Conservation (phyloP, 2,329 filamentous ascomycete genomes). For the Calonectria naviculata region DNA sequence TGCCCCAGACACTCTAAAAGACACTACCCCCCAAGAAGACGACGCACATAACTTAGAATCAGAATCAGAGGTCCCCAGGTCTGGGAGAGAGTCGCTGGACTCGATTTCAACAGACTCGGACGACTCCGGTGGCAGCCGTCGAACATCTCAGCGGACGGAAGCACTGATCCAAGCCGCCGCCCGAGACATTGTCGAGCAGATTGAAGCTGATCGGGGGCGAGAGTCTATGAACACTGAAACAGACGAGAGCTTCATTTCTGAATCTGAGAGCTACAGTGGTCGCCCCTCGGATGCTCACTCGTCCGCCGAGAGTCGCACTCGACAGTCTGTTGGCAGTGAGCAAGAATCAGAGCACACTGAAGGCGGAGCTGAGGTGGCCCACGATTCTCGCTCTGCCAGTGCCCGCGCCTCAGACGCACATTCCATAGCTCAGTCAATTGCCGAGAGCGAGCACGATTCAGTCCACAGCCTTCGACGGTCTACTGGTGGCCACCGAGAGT, state of each 20-base stretch:
- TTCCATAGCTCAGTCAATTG: neutral
- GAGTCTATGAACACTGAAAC: constrained; percentile 39
- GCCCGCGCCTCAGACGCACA: neutral
- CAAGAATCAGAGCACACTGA: constrained; percentile 6
- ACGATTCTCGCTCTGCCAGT: neutral
- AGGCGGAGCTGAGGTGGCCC: neutral
- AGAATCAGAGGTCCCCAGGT: constrained; percentile 31
- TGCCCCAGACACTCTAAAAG: neutral
- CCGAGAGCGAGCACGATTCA: neutral
- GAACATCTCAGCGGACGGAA: constrained; percentile 59
- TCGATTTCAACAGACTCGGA: constrained; percentile 35
- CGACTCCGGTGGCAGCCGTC: constrained; percentile 46
- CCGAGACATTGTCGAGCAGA: constrained; percentile 60
- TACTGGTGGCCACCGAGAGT: neutral
- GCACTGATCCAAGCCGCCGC: constrained; percentile 65
- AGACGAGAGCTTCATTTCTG: constrained; percentile 37
- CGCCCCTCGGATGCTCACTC: constrained; percentile 9
- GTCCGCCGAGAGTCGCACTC: neutral
- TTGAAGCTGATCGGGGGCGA: constrained; percentile 46
- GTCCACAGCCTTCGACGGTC: constrained; percentile 3
- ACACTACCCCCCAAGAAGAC: constrained; percentile 6
- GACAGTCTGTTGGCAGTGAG: constrained; percentile 1
- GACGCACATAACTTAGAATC: constrained; percentile 29
- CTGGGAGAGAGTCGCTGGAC: constrained; percentile 33
- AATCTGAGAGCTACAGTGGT: constrained; percentile 31